A percentile compares a stretch with the other conserved stretches of the same genome.
phyloP scores from a whole-genome alignment of 2,329 filamentous ascomycete genomes.

The Nemania sp. region DNA sequence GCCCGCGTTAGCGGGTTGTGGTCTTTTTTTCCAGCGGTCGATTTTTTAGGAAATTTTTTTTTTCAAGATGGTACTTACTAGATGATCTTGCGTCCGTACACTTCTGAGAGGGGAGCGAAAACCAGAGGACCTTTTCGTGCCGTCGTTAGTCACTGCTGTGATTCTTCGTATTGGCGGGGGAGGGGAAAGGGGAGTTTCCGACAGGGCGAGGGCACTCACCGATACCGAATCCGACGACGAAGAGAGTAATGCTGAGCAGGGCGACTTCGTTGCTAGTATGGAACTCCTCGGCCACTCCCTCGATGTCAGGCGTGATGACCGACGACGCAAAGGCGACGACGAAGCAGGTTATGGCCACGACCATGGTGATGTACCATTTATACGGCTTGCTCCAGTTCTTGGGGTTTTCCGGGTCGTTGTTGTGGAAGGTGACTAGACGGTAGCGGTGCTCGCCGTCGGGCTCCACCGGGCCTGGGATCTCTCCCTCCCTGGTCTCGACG shows the following conservation, averaged over 20 bases:
- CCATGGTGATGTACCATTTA: conserved; percentile 88
- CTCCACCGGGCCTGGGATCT: conserved; percentile 56
- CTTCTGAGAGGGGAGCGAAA: conserved; percentile 78
- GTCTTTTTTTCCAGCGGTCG: no score
- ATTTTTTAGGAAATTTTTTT: no score
- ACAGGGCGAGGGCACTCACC: conserved; percentile 49
- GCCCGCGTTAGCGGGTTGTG: not conserved
- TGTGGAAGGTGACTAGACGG: conserved; percentile 70
- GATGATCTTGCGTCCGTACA: conserved; percentile 72
- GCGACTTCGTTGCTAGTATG: conserved; percentile 72
- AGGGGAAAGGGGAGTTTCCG: no score
- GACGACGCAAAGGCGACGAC: conserved; percentile 73
- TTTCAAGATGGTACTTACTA: conserved; percentile 49
- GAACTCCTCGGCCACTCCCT: conserved; percentile 66
- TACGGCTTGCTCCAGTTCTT: conserved; percentile 81
- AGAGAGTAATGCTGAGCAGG: conserved; percentile 73
- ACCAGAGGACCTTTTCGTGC: conserved; percentile 65
- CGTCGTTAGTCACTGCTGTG: not conserved
- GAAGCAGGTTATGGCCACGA: conserved; percentile 77
- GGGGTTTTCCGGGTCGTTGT: conserved; percentile 75
- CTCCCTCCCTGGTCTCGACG: conserved; percentile 63
- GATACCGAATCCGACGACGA: conserved; percentile 81
- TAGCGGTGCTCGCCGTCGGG: conserved; percentile 43
- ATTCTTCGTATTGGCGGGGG: not conserved
- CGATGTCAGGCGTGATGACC: conserved; percentile 78